Base-by-base conservation (phyloP, 83 land plant genomes). In the Diphasiastrum complanatum region DNA sequence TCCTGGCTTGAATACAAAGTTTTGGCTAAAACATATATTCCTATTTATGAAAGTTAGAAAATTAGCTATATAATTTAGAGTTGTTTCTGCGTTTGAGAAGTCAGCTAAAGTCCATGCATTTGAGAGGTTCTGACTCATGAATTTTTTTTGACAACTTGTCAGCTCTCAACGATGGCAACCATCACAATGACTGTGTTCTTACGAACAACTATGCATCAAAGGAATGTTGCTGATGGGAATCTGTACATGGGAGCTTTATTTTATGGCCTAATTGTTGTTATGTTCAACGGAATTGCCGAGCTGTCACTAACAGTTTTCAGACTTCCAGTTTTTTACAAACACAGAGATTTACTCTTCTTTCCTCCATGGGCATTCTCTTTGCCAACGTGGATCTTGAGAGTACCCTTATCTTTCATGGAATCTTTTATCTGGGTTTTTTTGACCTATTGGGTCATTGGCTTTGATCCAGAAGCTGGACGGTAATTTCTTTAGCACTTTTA, bases 281-380 rank as follows among this genome's bases (percentile, higher is more conserved):
- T 71, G 27, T 71, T 71, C 54, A 71, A 71, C 37, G 70, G 75
- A 25, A 64, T 71, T 40, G 61, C 75, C 27, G 75, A 71, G 56
- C 47, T 71, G 16, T 45, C 75, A 1, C 47, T 71, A 55, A 71
- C 57, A 34, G 47, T 57, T 47, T 38, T 5, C 22, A 47, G 59
- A 33, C 75, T 71, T 55, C 75, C 75, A 2, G 58, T 71, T 28
- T 71, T 71, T 47, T 71, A 64, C 71, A 67, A 68, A 33, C 73
- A 72, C 22, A 57, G 74, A 49, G 73, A 72, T 18, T 26, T 48
- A 20, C 36, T 32, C 25, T 49, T 63, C 37, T 63, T 33, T 31
- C 66, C 66, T 5, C 12, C 66, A 23, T 63, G 66, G 66, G 56
- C 66, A 33, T 63, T 48, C 26, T 22, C 57, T 11, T 24, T 63